Conservation (phyloP, 2,329 filamentous ascomycete species). For the Magnaporthiopsis incrustans region DNA sequence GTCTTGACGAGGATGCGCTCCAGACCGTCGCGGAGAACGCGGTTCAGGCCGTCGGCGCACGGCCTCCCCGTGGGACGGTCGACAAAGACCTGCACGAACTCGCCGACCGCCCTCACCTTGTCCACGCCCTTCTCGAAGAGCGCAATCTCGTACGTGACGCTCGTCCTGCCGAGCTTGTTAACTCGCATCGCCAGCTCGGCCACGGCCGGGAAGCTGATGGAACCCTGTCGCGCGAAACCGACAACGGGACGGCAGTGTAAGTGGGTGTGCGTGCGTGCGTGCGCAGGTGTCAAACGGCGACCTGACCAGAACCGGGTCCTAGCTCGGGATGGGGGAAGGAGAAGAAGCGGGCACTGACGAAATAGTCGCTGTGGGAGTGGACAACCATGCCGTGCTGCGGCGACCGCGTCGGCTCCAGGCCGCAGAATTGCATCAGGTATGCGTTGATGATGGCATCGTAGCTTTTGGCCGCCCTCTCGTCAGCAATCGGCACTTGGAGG, state of each 20-base stretch:
- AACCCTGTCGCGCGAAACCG: conserved; percentile 32
- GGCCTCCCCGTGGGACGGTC: conserved; percentile 63
- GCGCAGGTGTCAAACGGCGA: too few relatives aligned
- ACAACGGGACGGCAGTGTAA: too few relatives aligned
- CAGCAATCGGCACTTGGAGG: conserved; percentile 5
- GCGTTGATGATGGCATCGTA: conserved; percentile 88
- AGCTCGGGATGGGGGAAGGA: background rate
- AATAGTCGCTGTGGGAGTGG: conserved; percentile 78
- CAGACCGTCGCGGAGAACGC: conserved; percentile 49
- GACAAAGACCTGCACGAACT: conserved; percentile 86
- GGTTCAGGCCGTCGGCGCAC: conserved; percentile 55
- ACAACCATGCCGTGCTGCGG: conserved; percentile 76
- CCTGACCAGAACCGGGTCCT: background rate
- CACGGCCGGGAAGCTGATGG: conserved; percentile 72
- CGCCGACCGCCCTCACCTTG: conserved; percentile 73
- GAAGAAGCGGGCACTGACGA: conserved; percentile 26
- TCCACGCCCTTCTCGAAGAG: conserved; percentile 71
- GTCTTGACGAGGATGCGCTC: conserved; percentile 39
- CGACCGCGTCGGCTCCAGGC: conserved; percentile 61
- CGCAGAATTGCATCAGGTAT: conserved; percentile 75
- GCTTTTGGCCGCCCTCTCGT: conserved; percentile 35
- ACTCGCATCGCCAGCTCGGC: conserved; percentile 77
- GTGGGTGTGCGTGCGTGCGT: background rate
- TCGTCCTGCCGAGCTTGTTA: conserved; percentile 75
- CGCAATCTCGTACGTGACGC: conserved; percentile 83